These are phyloP conservation scores for Talaromyces liani DNA, from an alignment of 495 filamentous ascomycete species.

Conservation along the genomic window DNA sequence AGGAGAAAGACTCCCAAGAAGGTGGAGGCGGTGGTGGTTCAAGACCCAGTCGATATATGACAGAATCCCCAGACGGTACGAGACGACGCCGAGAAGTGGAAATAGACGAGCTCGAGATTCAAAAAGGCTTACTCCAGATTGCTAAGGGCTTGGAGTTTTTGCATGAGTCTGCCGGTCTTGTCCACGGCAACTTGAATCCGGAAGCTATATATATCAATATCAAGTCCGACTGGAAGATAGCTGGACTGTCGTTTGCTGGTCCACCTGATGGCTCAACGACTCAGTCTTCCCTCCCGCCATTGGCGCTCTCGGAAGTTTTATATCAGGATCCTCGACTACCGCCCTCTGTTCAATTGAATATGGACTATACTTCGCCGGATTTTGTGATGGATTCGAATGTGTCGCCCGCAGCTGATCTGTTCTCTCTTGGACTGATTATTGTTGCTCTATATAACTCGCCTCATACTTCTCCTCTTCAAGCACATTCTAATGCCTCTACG, in stretches of 20 bases:
- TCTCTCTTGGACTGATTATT: conserved; percentile 83
- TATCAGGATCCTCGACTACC: conserved; percentile 82
- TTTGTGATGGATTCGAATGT: conserved; percentile 85
- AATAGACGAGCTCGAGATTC: conserved; percentile 95
- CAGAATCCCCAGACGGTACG: conserved; percentile 68
- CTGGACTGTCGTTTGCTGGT: conserved; percentile 82
- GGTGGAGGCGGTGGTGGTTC: conserved; percentile 47
- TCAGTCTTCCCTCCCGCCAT: conserved; percentile 60
- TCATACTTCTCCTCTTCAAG: conserved; percentile 76
- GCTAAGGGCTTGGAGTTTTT: conserved; percentile 93
- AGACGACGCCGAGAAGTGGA: conserved; percentile 76
- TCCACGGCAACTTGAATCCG: conserved; percentile 91
- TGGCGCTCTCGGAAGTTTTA: conserved; percentile 76
- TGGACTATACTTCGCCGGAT: conserved; percentile 91
- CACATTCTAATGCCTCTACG: conserved; percentile 64
- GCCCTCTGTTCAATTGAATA: conserved; percentile 72
- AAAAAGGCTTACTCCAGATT: conserved; percentile 89
- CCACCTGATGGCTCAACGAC: conserved; percentile 63
- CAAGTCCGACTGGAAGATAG: conserved; percentile 99
- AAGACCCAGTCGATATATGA: conserved; percentile 69
- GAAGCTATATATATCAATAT: conserved; percentile 93
- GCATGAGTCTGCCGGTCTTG: conserved; percentile 88
- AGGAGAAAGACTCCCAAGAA: conserved; percentile 90
- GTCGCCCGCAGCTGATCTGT: conserved; percentile 75
- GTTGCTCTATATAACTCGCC: conserved; percentile 89